Evolutionary conservation across 805 yeast species (phyloP).

Genomic region (Spathaspora girioi): DNA sequence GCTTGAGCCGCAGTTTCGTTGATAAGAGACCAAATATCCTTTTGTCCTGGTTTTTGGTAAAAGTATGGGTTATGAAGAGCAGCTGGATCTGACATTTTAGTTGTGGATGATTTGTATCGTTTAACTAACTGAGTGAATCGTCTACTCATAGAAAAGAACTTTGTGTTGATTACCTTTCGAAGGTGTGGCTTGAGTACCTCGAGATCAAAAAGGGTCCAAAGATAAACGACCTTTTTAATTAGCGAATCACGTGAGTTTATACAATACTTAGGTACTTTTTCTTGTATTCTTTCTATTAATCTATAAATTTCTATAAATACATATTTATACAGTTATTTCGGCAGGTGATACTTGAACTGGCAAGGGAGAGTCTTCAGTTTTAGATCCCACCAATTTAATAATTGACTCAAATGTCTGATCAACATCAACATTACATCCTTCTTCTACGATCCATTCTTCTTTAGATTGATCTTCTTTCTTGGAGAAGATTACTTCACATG

Average conservation of each 20-base stretch:
- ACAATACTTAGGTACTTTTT: not conserved
- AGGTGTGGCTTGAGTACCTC: not conserved
- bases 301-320: not conserved
- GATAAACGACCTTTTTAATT: not conserved
- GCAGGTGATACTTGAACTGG: not conserved
- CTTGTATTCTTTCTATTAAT: not conserved
- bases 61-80: slow-evolving; percentile 61
- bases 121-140: not conserved
- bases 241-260: not conserved
- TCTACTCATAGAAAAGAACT: not conserved
- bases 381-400: not conserved
- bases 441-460: slow-evolving; percentile 44
- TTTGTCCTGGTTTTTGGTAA: slow-evolving; percentile 53
- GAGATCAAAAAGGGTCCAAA: not conserved
- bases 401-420: slow-evolving; percentile 3
- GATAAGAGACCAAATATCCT: slow-evolving; percentile 93
- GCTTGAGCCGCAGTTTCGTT: slow-evolving; percentile 93
- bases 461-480: slow-evolving; percentile 7
- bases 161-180: not conserved
- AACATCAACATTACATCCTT: slow-evolving; percentile 26
- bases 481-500: slow-evolving; percentile 57
- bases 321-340: not conserved
- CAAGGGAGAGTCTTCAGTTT: not conserved
- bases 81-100: slow-evolving; percentile 8
- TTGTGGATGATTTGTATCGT: not conserved